Base-by-base conservation (phyloP, 129 eudicot genomes). In the Helianthus tuberosus region DNA sequence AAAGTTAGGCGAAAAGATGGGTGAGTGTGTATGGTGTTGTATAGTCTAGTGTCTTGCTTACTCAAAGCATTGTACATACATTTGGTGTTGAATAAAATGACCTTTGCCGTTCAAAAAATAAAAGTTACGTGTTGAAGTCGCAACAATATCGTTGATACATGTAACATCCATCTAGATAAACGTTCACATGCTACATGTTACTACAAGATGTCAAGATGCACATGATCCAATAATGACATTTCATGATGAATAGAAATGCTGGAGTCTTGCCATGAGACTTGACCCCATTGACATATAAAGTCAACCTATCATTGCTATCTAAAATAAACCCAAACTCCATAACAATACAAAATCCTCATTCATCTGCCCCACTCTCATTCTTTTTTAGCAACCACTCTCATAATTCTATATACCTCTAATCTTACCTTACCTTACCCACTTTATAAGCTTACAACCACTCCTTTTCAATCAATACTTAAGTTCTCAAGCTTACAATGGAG, bases 351-450 rank as follows among this genome's bases (percentile, higher is more conserved):
- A 79, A 73, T 41, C 77, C 64, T 47, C 81, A 63, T 47, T 71
- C 67, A 89, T 86, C 92, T 82, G 57, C 88, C 85, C 96, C 89
- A 86, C 91, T 84, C 86, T 84, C 74, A 72, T 74, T 75, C 75
- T 59, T 25, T 59, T 59, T 11, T 27, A 57, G 41, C 64, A 59
- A 59, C 64, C 64, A 59, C 64, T 59, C 46, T 61, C 46, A 61
- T 61, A 6, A 15, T 14, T 15, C 17, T 61, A 13, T 12, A 60
- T 12, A 32, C 17, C 41, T 11, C 16, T 29, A 84, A 32, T 63
- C 71, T 52, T 14, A 75, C 79, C 73, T 32, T 44, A 76, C 67
- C 71, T 32, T 51, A 76, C 72, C 85, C 83, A 80, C 88, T 80
- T 69, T 80, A 76, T 68, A 76, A 66, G 12, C 67, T 54, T 75